Evolutionary conservation across 202 grass and related monocot species (phyloP).

Genomic region (Zoysia matrella): DNA sequence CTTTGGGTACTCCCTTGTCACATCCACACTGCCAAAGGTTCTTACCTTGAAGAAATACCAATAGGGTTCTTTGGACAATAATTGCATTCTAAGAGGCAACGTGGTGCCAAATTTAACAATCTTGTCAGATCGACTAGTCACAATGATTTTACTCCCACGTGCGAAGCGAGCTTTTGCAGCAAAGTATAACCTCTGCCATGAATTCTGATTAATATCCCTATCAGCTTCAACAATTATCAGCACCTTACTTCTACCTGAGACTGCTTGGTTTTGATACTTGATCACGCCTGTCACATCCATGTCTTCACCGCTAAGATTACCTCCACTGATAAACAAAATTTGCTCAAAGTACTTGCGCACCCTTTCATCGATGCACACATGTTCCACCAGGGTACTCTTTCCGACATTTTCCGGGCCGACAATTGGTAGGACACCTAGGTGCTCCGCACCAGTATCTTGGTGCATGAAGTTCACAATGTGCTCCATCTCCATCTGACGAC

Average conservation of each 20-base stretch:
- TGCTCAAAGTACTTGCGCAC: background rate
- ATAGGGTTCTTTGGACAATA: background rate
- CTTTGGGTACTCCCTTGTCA: no score
- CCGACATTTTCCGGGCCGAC: background rate
- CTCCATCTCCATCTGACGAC: conserved; percentile 2
- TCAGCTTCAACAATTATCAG: conserved; percentile 15
- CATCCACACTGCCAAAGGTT: conserved; percentile 11
- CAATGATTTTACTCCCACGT: background rate
- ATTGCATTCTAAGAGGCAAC: background rate
- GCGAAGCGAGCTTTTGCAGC: background rate
- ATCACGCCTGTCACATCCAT: background rate
- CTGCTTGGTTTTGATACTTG: background rate
- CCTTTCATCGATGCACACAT: background rate
- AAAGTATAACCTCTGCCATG: background rate
- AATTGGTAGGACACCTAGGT: background rate
- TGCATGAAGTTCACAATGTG: background rate
- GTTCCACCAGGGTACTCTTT: background rate
- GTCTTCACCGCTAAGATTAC: background rate
- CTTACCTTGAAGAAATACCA: conserved; percentile 46
- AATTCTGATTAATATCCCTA: background rate
- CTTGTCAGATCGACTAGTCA: conserved; percentile 8
- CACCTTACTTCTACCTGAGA: background rate
- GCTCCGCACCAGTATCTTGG: background rate
- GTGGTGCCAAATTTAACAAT: background rate
- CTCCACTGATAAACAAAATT: background rate